Base-by-base conservation (phyloP, 768 basidiomycete species). In the Boletellus ananas region DNA sequence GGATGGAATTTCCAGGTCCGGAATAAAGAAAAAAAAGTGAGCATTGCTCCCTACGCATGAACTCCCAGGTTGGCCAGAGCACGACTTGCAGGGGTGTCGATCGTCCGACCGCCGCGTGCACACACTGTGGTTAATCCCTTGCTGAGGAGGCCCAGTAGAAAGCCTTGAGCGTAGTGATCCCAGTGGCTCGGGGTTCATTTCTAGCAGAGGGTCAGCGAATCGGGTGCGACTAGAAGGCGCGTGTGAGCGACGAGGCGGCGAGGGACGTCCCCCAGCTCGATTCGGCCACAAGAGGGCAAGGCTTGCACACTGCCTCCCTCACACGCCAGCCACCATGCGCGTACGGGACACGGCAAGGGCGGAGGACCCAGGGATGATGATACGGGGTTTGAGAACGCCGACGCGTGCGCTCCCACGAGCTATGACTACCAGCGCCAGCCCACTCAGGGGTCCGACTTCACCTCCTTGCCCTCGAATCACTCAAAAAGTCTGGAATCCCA, bases 401-500 rank as follows among this genome's bases (percentile, higher is more conserved):
- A 51, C 51, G 43, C 51, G 50, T 51, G 55, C 40, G 50, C 62
- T 58, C 63, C 61, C 62, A 66, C 62, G 63, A 63, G 55, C 49
- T 47, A 55, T 50, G 29, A 29, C 29, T 29, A 9, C 29, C 52
- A 39, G 58, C 58, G 56, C 46, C 56, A 53, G 56, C 58, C 64
- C 58, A 66, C 64, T 63, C 20, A 64, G 58, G 64, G 64, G 64
- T 60, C 64, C 63, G 61, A 63, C 47, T 42, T 51, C 51, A 49
- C 49, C 54, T 54, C 52, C 55, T 51, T 48, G 20, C 44, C 48
- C 47, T 66, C 51, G 42, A 58, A 54, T 64, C 61, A 66, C 58
- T 60, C 64, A 50, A 60, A 52, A 54, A 61, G 64, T 56, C 56
- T 63, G 61, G 62, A 61, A 64, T 66, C 64, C 61, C 55, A 51